Evolutionary conservation across 345 rosid genomes (phyloP).

Genomic region (Trapa bicornis): DNA sequence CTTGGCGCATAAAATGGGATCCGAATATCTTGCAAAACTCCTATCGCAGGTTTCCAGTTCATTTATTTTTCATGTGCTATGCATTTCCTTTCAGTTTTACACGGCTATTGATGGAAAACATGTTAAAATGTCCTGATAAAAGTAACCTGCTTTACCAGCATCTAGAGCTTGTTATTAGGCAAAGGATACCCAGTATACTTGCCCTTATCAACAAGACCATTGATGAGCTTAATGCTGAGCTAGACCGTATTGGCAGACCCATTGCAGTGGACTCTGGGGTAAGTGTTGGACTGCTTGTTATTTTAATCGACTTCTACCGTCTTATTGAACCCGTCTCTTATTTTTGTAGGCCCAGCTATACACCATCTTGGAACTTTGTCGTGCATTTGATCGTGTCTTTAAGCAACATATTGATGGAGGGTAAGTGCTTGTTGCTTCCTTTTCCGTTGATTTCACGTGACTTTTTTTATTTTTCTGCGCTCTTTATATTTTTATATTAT

Average conservation of each 20-base stretch:
- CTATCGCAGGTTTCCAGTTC: constrained; percentile 54
- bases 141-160: constrained; percentile 35
- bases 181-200: constrained; percentile 92
- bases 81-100: not conserved
- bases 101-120: not conserved
- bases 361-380: constrained; percentile 88
- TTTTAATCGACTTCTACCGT: not conserved
- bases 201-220: constrained; percentile 89
- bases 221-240: constrained; percentile 93
- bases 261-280: constrained; percentile 97
- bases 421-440: constrained; percentile 23
- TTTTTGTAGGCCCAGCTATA: constrained; percentile 75
- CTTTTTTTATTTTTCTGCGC: not conserved
- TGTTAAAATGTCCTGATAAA: not conserved
- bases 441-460: not conserved
- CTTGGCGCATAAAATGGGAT: constrained; percentile 86
- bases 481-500: not conserved
- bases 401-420: constrained; percentile 99
- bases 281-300: constrained; percentile 11
- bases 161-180: constrained; percentile 85
- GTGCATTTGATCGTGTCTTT: constrained; percentile 95
- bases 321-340: constrained; percentile 8
- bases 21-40: constrained; percentile 93
- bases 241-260: constrained; percentile 96
- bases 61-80: not conserved